phyloP scores from a whole-genome alignment of 2,329 filamentous ascomycete genomes.

The Microcyclospora pomicola region DNA sequence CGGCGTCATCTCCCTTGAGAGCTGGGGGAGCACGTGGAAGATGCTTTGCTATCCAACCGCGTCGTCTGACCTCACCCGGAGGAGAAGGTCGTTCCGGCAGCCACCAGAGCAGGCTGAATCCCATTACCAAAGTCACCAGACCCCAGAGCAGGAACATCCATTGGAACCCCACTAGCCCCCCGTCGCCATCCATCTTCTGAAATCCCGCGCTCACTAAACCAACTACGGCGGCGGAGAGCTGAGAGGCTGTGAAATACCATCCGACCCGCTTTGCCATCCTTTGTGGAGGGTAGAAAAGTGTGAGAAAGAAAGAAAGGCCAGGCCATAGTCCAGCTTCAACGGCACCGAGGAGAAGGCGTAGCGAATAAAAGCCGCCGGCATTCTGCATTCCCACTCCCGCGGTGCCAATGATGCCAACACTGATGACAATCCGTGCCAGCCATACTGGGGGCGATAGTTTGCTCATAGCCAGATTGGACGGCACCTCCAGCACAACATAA shows the following conservation, averaged over 20 bases:
- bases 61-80: conserved; percentile 46
- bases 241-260: conserved; percentile 76
- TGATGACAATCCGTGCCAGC: conserved; percentile 85
- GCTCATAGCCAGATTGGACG: conserved; percentile 81
- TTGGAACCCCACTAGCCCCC: conserved; percentile 66
- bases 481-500: conserved; percentile 80
- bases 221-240: conserved; percentile 78
- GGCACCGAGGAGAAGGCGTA: conserved; percentile 70
- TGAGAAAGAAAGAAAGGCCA: conserved; percentile 85
- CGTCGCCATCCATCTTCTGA: conserved; percentile 71
- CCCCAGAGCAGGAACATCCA: conserved; percentile 93
- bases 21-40: conserved; percentile 57
- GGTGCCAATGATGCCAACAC: conserved; percentile 68
- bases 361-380: conserved; percentile 76
- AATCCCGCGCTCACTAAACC: conserved; percentile 83
- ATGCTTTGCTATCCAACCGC: conserved; percentile 33
- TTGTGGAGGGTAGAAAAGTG: conserved; percentile 79
- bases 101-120: conserved; percentile 72
- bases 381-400: conserved; percentile 71
- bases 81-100: conserved; percentile 68
- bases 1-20: conserved; percentile 60
- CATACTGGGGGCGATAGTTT: conserved; percentile 70
- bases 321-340: conserved; percentile 93
- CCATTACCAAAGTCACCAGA: conserved; percentile 57
- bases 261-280: conserved; percentile 79